Percentiles rank a stretch among this genome's conserved stretches.
Evolutionary conservation across 2,329 filamentous ascomycete species (phyloP).

Genomic region (Ustilaginoidea virens): DNA sequence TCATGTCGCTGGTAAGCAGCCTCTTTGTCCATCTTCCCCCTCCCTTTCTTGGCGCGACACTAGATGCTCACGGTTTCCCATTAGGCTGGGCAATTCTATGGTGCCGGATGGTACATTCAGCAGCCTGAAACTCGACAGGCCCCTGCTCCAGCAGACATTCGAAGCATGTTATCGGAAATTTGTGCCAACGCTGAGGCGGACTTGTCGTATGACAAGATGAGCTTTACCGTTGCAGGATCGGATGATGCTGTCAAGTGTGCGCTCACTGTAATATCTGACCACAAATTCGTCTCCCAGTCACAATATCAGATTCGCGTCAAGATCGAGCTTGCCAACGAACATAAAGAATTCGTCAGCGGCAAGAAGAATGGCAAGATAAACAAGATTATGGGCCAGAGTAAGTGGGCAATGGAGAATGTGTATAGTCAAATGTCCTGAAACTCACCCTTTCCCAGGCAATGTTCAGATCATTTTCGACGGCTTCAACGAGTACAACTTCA

Average conservation of each 20-base stretch:
- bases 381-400: conserved; percentile 98
- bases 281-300: conserved; percentile 73
- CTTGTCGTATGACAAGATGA: conserved; percentile 84
- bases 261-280: conserved; percentile 84
- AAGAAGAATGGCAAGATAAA: conserved; percentile 99
- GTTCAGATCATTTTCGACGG: conserved; percentile 98
- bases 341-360: conserved; percentile 98
- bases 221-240: conserved; percentile 86
- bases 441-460: conserved; percentile 40
- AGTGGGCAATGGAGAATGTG: conserved; percentile 1
- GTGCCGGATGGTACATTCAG: conserved; percentile 88
- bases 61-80: conserved; percentile 10
- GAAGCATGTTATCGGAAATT: conserved; percentile 86
- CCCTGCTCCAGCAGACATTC: conserved; percentile 56
- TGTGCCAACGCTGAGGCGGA: conserved; percentile 94
- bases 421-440: background rate
- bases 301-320: conserved; percentile 94
- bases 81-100: conserved; percentile 92
- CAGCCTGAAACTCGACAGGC: conserved; percentile 50
- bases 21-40: conserved; percentile 1
- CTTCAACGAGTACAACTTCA: conserved; percentile 99
- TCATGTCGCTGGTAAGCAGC: conserved; percentile 72
- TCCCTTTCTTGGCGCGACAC: too few species aligned
- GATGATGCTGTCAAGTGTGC: conserved; percentile 93
- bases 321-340: conserved; percentile 96